Conservation (phyloP, 331 rosid species). For the Acacia concinna region DNA sequence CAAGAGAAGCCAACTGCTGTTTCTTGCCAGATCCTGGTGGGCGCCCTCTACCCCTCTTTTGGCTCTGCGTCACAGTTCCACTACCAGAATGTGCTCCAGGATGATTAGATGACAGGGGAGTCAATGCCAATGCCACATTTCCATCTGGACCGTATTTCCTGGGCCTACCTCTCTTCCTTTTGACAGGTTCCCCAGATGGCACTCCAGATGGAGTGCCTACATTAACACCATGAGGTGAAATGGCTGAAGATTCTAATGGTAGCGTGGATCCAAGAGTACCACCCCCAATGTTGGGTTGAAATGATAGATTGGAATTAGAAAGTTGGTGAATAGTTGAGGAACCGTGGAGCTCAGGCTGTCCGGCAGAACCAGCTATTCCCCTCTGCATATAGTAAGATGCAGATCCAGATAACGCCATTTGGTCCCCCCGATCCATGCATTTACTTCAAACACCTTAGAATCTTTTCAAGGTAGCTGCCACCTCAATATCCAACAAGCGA, state of each 20-base stretch:
- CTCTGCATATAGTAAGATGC: constrained; percentile 79
- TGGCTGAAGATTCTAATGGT: constrained; percentile 63
- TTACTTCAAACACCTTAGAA: constrained; percentile 39
- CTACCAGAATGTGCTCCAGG: constrained; percentile 47
- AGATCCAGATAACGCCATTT: constrained; percentile 77
- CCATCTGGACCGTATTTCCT: constrained; percentile 92
- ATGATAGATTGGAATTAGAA: constrained; percentile 62
- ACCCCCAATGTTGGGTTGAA: constrained; percentile 68
- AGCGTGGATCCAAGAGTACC: constrained; percentile 66
- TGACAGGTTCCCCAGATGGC: constrained; percentile 56
- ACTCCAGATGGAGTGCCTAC: constrained; percentile 54
- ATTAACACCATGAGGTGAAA: constrained; percentile 70
- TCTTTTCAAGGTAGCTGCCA: constrained; percentile 27
- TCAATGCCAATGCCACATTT: constrained; percentile 77
- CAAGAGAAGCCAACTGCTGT: constrained; percentile 78
- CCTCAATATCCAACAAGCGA: constrained; percentile 18
- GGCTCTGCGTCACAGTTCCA: constrained; percentile 44
- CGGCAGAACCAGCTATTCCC: constrained; percentile 67
- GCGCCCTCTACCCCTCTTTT: constrained; percentile 84
- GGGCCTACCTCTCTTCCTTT: constrained; percentile 96
- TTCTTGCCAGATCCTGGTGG: constrained; percentile 93
- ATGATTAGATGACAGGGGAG: constrained; percentile 58
- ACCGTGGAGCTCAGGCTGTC: constrained; percentile 66
- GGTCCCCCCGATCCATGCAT: constrained; percentile 99
- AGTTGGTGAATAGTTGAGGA: constrained; percentile 57